Evolutionary conservation across 2,329 filamentous ascomycete species (phyloP).

Genomic region (Fusarium papillatum): DNA sequence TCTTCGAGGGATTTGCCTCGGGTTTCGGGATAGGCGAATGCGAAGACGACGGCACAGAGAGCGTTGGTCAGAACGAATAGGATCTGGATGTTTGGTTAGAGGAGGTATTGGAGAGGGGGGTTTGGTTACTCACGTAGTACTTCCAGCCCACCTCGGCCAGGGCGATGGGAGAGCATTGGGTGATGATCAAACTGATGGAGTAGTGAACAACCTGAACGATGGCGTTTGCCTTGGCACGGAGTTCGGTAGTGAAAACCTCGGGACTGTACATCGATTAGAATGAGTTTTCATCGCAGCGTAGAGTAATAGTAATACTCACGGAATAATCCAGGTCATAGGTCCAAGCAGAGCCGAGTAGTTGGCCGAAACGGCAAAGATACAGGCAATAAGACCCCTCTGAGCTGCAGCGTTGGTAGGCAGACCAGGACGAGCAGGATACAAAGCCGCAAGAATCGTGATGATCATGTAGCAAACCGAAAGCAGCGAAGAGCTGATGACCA

Average conservation of each 20-base stretch:
- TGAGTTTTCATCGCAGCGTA: fast-evolving
- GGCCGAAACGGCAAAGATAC: slow-evolving; percentile 50
- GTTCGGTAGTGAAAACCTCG: slow-evolving; percentile 56
- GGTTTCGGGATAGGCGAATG: slow-evolving; percentile 53
- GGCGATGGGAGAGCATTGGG: slow-evolving; percentile 56
- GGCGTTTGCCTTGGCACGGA: slow-evolving; percentile 56
- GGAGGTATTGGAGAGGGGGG: fast-evolving
- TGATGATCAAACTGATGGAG: slow-evolving; percentile 55
- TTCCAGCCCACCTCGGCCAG: slow-evolving; percentile 55
- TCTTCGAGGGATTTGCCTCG: slow-evolving; percentile 56
- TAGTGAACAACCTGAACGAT: slow-evolving; percentile 57
- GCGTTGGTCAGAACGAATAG: slow-evolving; percentile 55
- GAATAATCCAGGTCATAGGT: slow-evolving; percentile 58
- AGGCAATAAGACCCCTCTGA: slow-evolving; percentile 54
- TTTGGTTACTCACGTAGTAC: slow-evolving; percentile 49
- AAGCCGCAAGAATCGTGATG: slow-evolving; percentile 54
- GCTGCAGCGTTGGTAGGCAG: slow-evolving; percentile 53
- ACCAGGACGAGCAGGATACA: slow-evolving; percentile 51
- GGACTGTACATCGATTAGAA: slow-evolving; percentile 38
- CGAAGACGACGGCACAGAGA: slow-evolving; percentile 51
- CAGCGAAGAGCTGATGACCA: slow-evolving; percentile 51
- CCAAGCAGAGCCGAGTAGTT: slow-evolving; percentile 55
- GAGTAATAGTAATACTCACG: slow-evolving; percentile 43
- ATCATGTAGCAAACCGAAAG: slow-evolving; percentile 54
- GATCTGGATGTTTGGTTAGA: slow-evolving; percentile 41